Evolutionary conservation across 371 early-diverging fungal species (phyloP), one percentile per base, ranked within the genome.

Genomic region (Mortierella sp.): DNA sequence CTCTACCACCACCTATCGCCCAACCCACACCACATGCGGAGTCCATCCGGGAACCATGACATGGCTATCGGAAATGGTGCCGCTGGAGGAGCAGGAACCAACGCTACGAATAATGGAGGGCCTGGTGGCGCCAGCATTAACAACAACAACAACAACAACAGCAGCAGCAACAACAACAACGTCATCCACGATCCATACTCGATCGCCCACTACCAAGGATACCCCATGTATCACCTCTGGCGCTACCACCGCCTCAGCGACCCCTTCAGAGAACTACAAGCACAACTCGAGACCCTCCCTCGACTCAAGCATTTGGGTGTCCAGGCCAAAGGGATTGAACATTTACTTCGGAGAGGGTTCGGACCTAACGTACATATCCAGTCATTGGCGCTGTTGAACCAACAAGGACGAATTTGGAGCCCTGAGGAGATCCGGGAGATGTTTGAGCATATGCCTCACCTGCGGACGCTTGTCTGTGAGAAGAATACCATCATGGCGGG

Each of bases 221-320:
- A 84, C 57, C 84, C 84, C 1, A 84, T 84, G 84, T 84, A 84
- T 74, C 84, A 80, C 55, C 74, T 84, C n/a, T 52, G 74, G 73
- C 50, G 81, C 28, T 84, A 80, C 71, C 54, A 74, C n/a, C 78
- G 63, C 16, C 65, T 76, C 73, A 78, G 84, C 44, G 76, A 81
- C 28, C 85, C 85, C 4, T 76, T 84, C 52, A 65, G 70, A 16
- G 79, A 76, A 26, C 74, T 84, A 14, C 75, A 74, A 13, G 79
- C 81, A 8, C 85, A 78, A 9, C 73, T 84, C 4, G 81, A 81
- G 58, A 76, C 74, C 3, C 54, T 84, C n/a, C 85, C 85, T 8
- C 81, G 79, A 24, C 31, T 84, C 52, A 73, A 26, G 16, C 81
- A 84, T 42, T 45, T 84, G 42, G 85, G 85, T 4, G 76, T 84